These are phyloP conservation scores for Corymbia citriodora DNA, from an alignment of 441 rosid species.

Conservation along the genomic window DNA sequence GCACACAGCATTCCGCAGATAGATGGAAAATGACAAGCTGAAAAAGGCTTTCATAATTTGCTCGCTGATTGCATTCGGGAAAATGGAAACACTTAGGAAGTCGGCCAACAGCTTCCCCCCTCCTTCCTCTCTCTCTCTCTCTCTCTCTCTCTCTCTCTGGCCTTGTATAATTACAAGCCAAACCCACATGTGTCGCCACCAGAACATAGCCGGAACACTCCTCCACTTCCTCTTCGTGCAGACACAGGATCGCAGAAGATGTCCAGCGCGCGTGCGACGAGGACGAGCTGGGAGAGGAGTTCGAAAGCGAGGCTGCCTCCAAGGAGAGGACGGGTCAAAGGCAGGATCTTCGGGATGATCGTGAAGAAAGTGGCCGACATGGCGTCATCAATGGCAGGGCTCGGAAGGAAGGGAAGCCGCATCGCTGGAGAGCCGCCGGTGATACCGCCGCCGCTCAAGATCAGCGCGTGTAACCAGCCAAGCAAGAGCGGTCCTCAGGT, in stretches of 20 bases:
- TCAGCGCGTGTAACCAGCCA: background rate
- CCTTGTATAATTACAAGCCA: background rate
- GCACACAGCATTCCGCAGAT: background rate
- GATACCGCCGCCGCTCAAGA: background rate
- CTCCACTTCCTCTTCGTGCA: background rate
- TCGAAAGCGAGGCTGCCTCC: conserved; percentile 10
- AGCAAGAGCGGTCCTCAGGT: background rate
- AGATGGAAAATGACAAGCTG: background rate
- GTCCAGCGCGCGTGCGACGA: background rate
- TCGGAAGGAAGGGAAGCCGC: background rate
- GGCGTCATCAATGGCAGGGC: background rate
- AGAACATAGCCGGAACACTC: background rate
- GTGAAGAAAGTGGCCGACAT: background rate
- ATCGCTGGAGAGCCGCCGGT: background rate
- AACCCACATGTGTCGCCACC: background rate
- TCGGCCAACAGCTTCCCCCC: background rate
- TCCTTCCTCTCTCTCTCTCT: background rate
- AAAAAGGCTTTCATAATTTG: background rate
- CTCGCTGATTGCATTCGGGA: background rate
- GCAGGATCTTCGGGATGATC: conserved; percentile 3
- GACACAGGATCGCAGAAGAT: background rate
- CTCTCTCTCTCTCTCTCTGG: background rate
- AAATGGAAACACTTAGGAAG: background rate
- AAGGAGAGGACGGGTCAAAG: conserved; percentile 20
- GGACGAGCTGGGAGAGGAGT: background rate